Conservation (phyloP, 495 filamentous ascomycete species). For the Tuber indicum region DNA sequence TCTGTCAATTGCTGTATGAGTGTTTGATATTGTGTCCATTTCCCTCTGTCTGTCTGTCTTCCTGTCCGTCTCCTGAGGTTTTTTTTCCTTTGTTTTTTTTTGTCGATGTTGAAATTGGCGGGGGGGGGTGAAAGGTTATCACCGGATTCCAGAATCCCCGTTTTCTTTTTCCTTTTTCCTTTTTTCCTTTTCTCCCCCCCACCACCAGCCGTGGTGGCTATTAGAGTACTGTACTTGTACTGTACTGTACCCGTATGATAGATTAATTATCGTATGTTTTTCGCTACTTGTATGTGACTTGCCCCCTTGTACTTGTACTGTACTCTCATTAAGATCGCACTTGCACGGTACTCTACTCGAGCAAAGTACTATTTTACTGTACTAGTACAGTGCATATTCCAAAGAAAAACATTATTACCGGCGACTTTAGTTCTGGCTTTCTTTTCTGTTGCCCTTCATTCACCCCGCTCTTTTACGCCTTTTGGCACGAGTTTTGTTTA, state of each 20-base stretch:
- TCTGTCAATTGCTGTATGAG: neutral
- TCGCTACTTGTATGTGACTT: neutral
- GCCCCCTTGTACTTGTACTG: neutral
- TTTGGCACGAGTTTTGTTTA: neutral
- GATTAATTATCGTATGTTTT: neutral
- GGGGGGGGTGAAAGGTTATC: neutral
- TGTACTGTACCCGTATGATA: neutral
- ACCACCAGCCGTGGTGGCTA: neutral
- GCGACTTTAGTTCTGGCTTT: neutral
- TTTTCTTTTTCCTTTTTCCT: neutral
- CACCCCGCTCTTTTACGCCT: neutral
- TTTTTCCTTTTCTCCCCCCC: neutral
- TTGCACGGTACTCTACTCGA: neutral
- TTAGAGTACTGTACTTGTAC: neutral
- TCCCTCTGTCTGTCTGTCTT: no score
- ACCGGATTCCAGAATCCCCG: neutral
- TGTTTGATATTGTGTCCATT: neutral
- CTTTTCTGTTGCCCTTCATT: neutral
- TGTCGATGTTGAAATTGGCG: neutral
- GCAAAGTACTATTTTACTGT: no score
- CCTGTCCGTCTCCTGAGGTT: neutral
- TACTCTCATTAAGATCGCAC: neutral
- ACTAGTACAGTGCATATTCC: neutral
- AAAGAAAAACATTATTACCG: neutral
- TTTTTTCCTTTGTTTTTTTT: neutral